These are phyloP conservation scores for Punctularia strigosozonata DNA, from an alignment of 768 basidiomycete species.

Conservation along the genomic window DNA sequence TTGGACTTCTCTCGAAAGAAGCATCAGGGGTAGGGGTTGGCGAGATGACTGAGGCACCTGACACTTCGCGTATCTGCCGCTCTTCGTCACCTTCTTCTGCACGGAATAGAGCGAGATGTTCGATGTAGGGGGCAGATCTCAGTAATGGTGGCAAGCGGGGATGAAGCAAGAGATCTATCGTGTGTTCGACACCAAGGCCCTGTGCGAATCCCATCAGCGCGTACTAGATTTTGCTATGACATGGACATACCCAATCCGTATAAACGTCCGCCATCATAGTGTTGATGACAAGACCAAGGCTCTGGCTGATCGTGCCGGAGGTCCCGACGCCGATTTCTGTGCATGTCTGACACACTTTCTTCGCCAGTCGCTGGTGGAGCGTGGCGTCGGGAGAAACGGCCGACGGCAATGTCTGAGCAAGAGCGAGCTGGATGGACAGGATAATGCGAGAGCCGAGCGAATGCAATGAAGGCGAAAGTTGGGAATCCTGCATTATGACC, in stretches of 20 bases:
- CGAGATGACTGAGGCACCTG: too few species aligned
- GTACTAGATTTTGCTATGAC: background rate
- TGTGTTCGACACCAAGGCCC: conserved; percentile 19
- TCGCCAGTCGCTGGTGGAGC: conserved; percentile 33
- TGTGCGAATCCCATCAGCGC: background rate
- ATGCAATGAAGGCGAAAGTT: conserved; percentile 38
- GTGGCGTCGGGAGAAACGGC: conserved; percentile 39
- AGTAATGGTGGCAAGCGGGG: conserved; percentile 71
- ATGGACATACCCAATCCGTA: background rate
- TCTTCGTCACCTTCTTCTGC: conserved; percentile 61
- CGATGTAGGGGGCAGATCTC: conserved; percentile 52
- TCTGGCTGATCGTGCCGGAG: conserved; percentile 47
- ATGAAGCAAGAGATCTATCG: conserved; percentile 57
- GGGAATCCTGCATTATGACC: conserved; percentile 34
- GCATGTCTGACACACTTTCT: conserved; percentile 35
- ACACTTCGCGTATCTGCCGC: conserved; percentile 26
- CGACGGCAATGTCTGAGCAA: conserved; percentile 44
- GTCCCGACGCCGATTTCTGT: conserved; percentile 41
- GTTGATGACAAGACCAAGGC: conserved; percentile 42
- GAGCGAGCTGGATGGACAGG: conserved; percentile 41
- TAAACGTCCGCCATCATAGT: conserved; percentile 14
- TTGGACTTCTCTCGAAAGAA: too few species aligned
- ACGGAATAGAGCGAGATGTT: conserved; percentile 47
- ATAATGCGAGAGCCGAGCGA: conserved; percentile 50
- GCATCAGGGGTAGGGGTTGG: too few species aligned